These are phyloP conservation scores for Olyra latifolia DNA, from an alignment of 176 grass and related monocot genomes.

Conservation along the genomic window DNA sequence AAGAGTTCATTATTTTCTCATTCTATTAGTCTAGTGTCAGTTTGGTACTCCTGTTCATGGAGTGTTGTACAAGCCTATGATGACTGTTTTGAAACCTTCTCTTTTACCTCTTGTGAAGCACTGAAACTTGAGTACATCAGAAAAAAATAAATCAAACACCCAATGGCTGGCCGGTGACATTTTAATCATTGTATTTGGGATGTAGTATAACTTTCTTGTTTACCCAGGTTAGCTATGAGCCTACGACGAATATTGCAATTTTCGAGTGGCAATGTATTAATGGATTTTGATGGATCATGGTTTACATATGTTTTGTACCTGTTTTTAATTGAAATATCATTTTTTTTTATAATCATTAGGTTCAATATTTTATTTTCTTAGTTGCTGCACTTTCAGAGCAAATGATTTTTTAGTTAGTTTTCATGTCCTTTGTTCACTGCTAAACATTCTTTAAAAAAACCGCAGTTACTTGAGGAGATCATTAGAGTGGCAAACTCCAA, in stretches of 20 bases:
- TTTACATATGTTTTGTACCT: neutral
- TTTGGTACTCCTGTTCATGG: neutral
- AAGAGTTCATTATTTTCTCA: neutral
- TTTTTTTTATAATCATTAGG: neutral
- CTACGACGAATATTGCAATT: neutral
- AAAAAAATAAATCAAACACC: neutral
- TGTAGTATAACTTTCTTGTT: neutral
- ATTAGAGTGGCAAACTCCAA: slow-evolving; percentile 75
- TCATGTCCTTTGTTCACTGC: neutral
- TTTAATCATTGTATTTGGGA: neutral
- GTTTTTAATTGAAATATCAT: neutral
- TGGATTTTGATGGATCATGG: neutral
- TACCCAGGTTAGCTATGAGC: neutral
- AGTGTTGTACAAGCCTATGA: neutral
- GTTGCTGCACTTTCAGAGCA: neutral
- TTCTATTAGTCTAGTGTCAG: neutral
- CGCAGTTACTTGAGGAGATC: slow-evolving; percentile 91
- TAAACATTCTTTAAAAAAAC: slow-evolving; percentile 21
- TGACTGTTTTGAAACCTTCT: neutral
- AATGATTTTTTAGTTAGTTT: neutral
- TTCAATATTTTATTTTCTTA: neutral
- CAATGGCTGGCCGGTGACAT: neutral
- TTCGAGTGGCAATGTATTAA: neutral
- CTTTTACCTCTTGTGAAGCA: neutral
- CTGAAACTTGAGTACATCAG: neutral